phyloP scores from a whole-genome alignment of 2,329 filamentous ascomycete species.

The Penicillium crustosum region DNA sequence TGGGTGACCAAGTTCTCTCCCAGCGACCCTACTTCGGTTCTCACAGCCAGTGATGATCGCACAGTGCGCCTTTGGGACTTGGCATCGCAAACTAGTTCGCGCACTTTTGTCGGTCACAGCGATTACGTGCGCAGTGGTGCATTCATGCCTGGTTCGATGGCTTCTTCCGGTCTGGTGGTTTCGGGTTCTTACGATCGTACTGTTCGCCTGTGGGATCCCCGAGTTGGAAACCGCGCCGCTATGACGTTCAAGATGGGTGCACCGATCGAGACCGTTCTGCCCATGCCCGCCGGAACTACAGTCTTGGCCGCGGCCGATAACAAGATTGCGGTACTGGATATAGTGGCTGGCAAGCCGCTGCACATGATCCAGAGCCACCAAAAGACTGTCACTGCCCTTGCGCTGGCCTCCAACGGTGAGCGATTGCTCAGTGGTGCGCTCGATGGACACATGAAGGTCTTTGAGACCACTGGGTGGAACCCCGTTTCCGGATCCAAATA shows the following conservation, averaged over 20 bases:
- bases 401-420: constrained; percentile 74
- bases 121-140: constrained; percentile 89
- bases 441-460: constrained; percentile 96
- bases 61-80: constrained; percentile 95
- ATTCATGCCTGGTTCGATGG: constrained; percentile 70
- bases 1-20: constrained; percentile 93
- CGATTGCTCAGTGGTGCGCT: constrained; percentile 84
- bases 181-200: constrained; percentile 95
- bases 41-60: constrained; percentile 89
- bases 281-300: constrained; percentile 82
- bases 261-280: constrained; percentile 82
- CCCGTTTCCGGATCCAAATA: constrained; percentile 95
- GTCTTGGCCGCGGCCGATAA: constrained; percentile 82
- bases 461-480: constrained; percentile 92
- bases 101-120: constrained; percentile 78
- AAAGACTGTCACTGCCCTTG: constrained; percentile 90
- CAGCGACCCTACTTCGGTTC: constrained; percentile 76
- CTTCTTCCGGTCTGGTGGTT: constrained; percentile 69
- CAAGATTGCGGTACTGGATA: constrained; percentile 84
- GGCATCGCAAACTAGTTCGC: constrained; percentile 71
- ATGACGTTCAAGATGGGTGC: constrained; percentile 96
- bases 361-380: constrained; percentile 91
- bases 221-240: constrained; percentile 66
- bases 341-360: constrained; percentile 85
- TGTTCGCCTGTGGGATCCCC: constrained; percentile 88